Evolutionary conservation across 495 filamentous ascomycete species (phyloP), one percentile per base, ranked within the genome.

Genomic region (Podospora appendiculata): DNA sequence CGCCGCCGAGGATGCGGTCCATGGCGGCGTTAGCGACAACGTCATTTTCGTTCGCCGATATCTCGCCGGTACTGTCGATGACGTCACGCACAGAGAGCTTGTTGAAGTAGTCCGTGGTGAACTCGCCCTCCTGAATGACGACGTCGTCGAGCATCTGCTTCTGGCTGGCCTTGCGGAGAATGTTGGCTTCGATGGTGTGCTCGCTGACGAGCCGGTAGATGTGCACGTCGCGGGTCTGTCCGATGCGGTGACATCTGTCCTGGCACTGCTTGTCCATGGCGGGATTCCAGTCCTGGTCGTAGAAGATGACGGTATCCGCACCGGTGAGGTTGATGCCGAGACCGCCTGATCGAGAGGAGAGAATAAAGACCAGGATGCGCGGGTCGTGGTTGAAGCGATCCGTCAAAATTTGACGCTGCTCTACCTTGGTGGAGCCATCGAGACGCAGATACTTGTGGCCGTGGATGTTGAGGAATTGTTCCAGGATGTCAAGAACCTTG

Each of bases 191-290:
- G 50, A 99, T 97, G 1, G 94, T 99, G 67, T 95, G 89, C 70
- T 99, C 94, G 17, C 86, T 91, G 32, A 99, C 92, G 40, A 99
- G 86, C 7, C 93, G 88, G 70, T 96, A 99, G 60, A 99, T 96
- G 62, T 97, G 92, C 39, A 99, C 94, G 62, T 99, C 94, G 32
- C 94, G 84, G 0, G 94, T 97, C 68, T 99, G 94, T 3, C 94
- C 94, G 60, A 99, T 99, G 48, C 94, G 90, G 67, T 99, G 94
- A 57, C 88, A 92, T 56, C 94, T 86, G 64, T 99, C 94, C 70
- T 97, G 94, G 64, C 94, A 99, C 67, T 99, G 94, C 62, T 96
- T 96, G 69, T 99, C 94, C 94, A 99, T 99, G 10, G 94, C 94
- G 0, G 94, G 94, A 58, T 99, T 99, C 94, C 94, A 99, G 70